Evolutionary conservation across 352 stramenopile species (phyloP), one percentile per base, ranked within the genome.

Genomic region (Aphanomyces cochlioides): DNA sequence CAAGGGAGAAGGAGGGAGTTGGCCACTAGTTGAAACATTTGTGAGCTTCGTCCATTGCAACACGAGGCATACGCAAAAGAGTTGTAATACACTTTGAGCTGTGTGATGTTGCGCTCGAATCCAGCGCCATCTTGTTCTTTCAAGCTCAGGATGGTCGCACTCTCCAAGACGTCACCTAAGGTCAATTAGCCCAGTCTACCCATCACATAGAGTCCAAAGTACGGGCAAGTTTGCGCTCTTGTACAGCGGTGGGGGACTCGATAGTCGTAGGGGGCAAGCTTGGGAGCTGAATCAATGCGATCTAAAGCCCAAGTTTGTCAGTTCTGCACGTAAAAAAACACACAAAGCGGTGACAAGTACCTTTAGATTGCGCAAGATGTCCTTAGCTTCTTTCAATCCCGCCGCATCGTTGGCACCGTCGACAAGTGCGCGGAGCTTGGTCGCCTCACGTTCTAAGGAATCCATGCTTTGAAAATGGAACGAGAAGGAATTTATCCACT

Each of bases 11-110:
- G 82, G 77, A 15, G 77, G 54, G 8, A 91, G 71, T 71, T 82
- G 65, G 5, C 74, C 67, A 28, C 72, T 68, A 41, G 66, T 81
- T 73, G 70, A 81, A 76, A 61, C 28, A 28, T 2, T 28, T 28
- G 28, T 28, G 28, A 28, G 28, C 28, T 28, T 28, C 28, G 28
- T 28, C 28, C 28, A 28, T 28, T 28, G 28, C 28, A 28, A 28
- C 28, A 28, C 28, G 28, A 17, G 8, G 19, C 41, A 59, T 70
- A 70, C 64, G 75, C 76, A 10, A 79, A 72, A 17, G 73, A 74
- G 72, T 76, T 79, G 78, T 96, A 94, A 73, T 94, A 97, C 17
- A 91, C 78, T 72, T 96, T 96, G 43, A 97, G 79, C 72, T 96
- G 90, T 54, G 90, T 83, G 72, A 97, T 87, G 77, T 84, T 91